Base-by-base conservation (phyloP, 75 land plant genomes). In the Selaginella tamariscina region DNA sequence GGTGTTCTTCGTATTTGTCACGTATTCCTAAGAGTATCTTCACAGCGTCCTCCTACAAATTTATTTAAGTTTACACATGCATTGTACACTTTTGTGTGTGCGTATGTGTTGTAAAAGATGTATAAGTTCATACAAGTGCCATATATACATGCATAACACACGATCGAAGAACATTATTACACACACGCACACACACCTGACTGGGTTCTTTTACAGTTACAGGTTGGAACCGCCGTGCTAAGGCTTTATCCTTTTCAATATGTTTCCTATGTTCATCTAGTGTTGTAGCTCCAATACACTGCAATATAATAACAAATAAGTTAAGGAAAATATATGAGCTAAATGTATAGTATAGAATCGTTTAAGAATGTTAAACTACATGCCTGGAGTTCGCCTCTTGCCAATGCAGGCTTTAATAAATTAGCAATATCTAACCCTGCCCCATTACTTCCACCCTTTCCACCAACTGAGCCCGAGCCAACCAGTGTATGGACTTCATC, bases 241-340 rank as follows among this genome's bases (percentile, higher is more conserved):
- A 75, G 49, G 98, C 90, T 75, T 86, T 84, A 73, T 93, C 98
- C 66, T 89, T 93, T 44, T 89, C 98, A 73, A 93, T 86, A 65
- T 89, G 86, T 69, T 68, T 80, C 64, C 88, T 78, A 70, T 89
- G 82, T 65, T 89, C 98, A 70, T 77, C 81, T 32, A 85, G 24
- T 2, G 98, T 93, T 28, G 95, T 93, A 30, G 95, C 86, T 65
- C 88, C 98, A 64, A 93, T 86, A 68, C 98, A 93, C 98, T 93
- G 82, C 31, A 69, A 54, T 71, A 54, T 55, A 44, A 57, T 0
- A 74, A 21, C 55, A 28, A 31, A 23, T 18, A 1, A 66, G 22
- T 39, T 31, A 69, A 24, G 29, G 5, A 68, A 56, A 59, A 59
- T 2, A n/a, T 21, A n/a, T 22, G n/a, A 21, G 26, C 62, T 49